Percentiles rank a stretch among this genome's conserved stretches.
These are phyloP conservation scores for Tremellales sp. DNA, from an alignment of 1,284 basidiomycete genomes.

Conservation along the genomic window DNA sequence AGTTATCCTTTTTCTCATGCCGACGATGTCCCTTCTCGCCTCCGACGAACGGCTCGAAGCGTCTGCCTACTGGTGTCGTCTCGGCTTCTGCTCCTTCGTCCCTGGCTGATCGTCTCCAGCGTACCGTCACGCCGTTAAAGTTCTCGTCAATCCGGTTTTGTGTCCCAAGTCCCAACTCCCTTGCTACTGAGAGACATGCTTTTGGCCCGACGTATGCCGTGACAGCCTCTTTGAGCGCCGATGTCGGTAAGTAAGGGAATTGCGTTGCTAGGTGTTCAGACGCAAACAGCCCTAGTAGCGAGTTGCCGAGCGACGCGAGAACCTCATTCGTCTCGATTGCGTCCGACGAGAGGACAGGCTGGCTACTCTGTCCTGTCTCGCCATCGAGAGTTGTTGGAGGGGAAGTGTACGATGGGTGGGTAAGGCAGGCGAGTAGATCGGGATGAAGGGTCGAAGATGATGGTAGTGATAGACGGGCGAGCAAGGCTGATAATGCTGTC, in stretches of 20 bases:
- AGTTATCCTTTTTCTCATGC: slow-evolving; percentile 16
- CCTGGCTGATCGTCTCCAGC: slow-evolving; percentile 59
- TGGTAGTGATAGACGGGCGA: slow-evolving; percentile 39
- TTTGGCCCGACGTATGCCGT: slow-evolving; percentile 84
- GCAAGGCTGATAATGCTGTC: slow-evolving; percentile 37
- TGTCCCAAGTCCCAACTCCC: slow-evolving; percentile 59
- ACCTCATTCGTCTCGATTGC: slow-evolving; percentile 67
- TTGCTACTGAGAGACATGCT: slow-evolving; percentile 76
- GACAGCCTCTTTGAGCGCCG: slow-evolving; percentile 82
- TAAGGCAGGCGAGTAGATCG: slow-evolving; percentile 49
- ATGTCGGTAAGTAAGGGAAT: slow-evolving; percentile 87
- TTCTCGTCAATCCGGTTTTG: slow-evolving; percentile 23
- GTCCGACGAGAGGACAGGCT: slow-evolving; percentile 19
- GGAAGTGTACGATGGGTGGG: slow-evolving; percentile 65
- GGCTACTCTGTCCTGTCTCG: neutral
- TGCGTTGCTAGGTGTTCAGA: slow-evolving; percentile 76
- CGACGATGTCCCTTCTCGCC: slow-evolving; percentile 2
- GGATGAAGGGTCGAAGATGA: slow-evolving; percentile 25
- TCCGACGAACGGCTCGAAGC: slow-evolving; percentile 11
- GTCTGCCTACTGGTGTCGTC: slow-evolving; percentile 20
- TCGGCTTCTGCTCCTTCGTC: slow-evolving; percentile 9
- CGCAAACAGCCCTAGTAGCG: slow-evolving; percentile 84
- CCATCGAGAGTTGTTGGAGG: neutral
- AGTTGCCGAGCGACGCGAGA: slow-evolving; percentile 76
- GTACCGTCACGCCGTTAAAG: slow-evolving; percentile 19